Evolutionary conservation across 2,329 filamentous ascomycete species (phyloP).

Genomic region (Aspergillus melleus): DNA sequence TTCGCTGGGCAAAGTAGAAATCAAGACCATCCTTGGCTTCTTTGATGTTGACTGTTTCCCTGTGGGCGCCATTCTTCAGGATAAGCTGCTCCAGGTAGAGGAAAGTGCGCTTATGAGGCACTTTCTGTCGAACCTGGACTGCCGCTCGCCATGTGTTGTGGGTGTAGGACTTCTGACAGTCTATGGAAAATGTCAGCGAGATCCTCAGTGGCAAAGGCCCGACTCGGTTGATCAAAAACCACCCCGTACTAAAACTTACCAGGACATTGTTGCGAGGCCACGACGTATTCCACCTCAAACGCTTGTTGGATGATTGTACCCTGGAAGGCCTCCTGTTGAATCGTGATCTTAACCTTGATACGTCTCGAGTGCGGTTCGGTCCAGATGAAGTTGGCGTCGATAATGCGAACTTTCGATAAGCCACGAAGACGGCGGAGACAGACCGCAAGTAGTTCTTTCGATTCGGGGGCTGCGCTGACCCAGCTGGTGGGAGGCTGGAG

Average conservation of each 20-base stretch:
- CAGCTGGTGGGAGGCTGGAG: conserved; percentile 81
- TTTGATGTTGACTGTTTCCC: conserved; percentile 96
- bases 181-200: neutral
- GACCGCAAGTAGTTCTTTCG: conserved; percentile 85
- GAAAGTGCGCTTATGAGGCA: conserved; percentile 88
- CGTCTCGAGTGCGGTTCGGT: conserved; percentile 94
- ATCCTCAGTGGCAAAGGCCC: neutral
- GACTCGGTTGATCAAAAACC: too few relatives aligned
- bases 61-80: conserved; percentile 87
- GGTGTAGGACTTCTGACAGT: conserved; percentile 77
- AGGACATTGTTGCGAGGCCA: conserved; percentile 88
- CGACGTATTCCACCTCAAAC: conserved; percentile 91
- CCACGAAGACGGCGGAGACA: conserved; percentile 87
- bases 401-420: conserved; percentile 85
- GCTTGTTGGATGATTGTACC: conserved; percentile 78
- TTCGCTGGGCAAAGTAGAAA: conserved; percentile 88
- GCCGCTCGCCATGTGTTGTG: conserved; percentile 92
- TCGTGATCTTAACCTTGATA: conserved; percentile 92
- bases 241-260: conserved; percentile 64
- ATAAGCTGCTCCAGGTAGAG: conserved; percentile 89
- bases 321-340: conserved; percentile 71
- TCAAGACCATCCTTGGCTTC: conserved; percentile 95
- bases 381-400: conserved; percentile 96
- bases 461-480: conserved; percentile 82
- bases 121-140: conserved; percentile 95